Evolutionary conservation across 352 stramenopile species (phyloP), one percentile per base, ranked within the genome.

Genomic region (Hyaloperonospora brassicae): DNA sequence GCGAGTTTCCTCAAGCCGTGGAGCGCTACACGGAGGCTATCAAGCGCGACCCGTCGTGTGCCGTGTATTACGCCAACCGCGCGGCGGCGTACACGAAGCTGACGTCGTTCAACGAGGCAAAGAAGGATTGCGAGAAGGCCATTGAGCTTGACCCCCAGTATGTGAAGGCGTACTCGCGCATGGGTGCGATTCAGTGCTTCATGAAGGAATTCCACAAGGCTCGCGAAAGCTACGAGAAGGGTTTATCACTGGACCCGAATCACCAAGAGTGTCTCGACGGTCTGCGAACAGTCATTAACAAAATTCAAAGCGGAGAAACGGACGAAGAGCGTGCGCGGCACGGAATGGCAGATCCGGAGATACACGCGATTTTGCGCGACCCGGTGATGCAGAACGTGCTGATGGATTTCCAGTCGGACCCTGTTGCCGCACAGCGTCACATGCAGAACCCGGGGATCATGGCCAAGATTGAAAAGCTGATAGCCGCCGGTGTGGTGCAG

Each of bases 181-280:
- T 98, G 64, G 97, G 96, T 17, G 97, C 98, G 55, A 99, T 99
- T 68, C 95, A 99, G 76, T 96, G 98, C 59, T 96, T 98, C 59
- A 97, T 98, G 84, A 99, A 99, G 80, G 96, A 99, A 61, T 98
- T 97, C 77, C 96, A 99, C 87, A 99, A 99, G 76, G 95, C 96
- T 13, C 84, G 97, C 45, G 91, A 98, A 61, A 96, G 84, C 40
- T 99, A 98, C 75, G 87, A 97, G 60, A 93, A 96, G 57, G 97
- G 97, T 8, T 70, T 99, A 41, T 69, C 87, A 40, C 59, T 99
- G 23, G 96, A 99, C 63, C 72, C 91, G 30, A 81, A 84, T 48
- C 98, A 99, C 84, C 66, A 87, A 40, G 87, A 98, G 43, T 99
- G 97, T 76, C 79, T 94, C 52, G 86, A 99, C 45, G 97, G 97